Base-by-base conservation (phyloP, 23 red algal species). In the Gracilaria vermiculophylla region DNA sequence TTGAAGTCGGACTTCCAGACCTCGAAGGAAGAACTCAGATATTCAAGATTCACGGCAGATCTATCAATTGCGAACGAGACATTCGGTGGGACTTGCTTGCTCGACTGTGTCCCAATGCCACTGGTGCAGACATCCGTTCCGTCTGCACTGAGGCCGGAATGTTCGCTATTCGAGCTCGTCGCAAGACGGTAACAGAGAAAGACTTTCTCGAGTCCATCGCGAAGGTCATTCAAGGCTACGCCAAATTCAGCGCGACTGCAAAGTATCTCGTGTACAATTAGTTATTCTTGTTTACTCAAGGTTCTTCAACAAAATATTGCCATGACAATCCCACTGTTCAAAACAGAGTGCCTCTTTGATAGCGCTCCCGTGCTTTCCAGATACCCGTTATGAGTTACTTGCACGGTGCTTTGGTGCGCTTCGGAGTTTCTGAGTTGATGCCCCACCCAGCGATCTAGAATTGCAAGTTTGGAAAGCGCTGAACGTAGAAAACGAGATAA, bases 61-160 rank as follows among this genome's bases (percentile, higher is more conserved):
- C 92, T 48, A 95, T 99, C 65, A 99, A 99, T 53, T 99, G 97
- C 76, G 97, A 99, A 57, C 83, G 94, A 41, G 90, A 94, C 61
- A 94, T 99, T 55, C 97, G 97, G 36, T 99, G 82, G 77, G 97
- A 99, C 62, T 77, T 99, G 47, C 81, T 99, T n/a, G 97, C 97
- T 14, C 92, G 97, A 25, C 87, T 99, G 42, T 99, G 97, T 83
- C 97, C 97, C 32, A 99, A 99, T 75, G 88, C 97, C 0, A 99
- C 97, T 14, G 97, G 97, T 65, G 97, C 97, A 1, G 96, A 99
- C 55, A 88, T 99, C 54, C 92, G 97, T 25, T 90, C 82, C 17
- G 91, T 99, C 28, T 99, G 97, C 60, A 99, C 92, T 13, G 97
- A 99, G 54, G 97, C 97, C 35, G 97, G 97, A 10, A 99, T 99